Evolutionary conservation across 148 eudicot species (phyloP).

Genomic region (Heliamphora exappendiculata): DNA sequence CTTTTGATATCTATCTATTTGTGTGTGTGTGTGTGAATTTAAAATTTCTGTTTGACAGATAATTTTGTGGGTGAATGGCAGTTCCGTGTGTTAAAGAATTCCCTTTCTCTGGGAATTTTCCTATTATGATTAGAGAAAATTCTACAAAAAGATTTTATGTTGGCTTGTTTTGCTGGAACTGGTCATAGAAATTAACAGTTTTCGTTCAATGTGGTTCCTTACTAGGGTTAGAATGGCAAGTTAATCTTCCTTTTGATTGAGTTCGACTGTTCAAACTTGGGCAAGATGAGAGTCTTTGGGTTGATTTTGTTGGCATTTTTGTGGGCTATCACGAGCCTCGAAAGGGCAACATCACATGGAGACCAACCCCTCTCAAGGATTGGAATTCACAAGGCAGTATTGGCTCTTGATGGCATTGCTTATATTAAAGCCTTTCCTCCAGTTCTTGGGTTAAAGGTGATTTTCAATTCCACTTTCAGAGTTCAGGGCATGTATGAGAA

Average conservation of each 20-base stretch:
- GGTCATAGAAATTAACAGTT: background rate
- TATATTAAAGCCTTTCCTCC: slow-evolving; percentile 55
- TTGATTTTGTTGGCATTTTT: slow-evolving; percentile 25
- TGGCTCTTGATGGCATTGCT: slow-evolving; percentile 43
- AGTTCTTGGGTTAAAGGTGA: slow-evolving; percentile 59
- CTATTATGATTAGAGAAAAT: background rate
- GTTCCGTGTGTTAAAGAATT: background rate
- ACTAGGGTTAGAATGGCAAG: background rate
- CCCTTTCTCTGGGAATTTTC: background rate
- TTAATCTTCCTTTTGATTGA: background rate
- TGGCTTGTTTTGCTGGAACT: background rate
- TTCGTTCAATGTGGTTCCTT: background rate
- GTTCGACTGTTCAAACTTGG: slow-evolving; percentile 7
- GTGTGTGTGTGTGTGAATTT: background rate
- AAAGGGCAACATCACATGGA: slow-evolving; percentile 37
- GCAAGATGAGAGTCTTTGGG: slow-evolving; percentile 18
- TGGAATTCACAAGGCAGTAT: slow-evolving; percentile 39
- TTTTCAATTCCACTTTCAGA: background rate
- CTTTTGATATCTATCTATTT: background rate
- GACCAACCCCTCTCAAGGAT: slow-evolving; percentile 67
- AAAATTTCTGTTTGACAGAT: background rate
- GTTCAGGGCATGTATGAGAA: background rate
- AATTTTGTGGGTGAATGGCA: background rate
- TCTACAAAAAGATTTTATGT: background rate
- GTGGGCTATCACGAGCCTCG: slow-evolving; percentile 24